Conservation (phyloP, 176 grass and related monocot species). For the Bothriochloa decipiens region DNA sequence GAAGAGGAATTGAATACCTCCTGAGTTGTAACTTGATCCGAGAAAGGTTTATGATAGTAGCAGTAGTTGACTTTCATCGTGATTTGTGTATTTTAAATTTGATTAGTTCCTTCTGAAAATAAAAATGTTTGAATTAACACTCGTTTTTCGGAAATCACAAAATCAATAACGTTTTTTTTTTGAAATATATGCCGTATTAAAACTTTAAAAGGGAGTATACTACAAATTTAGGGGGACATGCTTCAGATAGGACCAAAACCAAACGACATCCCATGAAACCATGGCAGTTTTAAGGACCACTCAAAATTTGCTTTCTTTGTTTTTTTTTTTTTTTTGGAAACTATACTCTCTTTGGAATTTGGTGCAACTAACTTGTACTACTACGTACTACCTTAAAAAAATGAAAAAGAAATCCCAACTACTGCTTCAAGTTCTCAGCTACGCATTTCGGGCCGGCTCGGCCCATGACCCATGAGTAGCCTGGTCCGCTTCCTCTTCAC, state of each 20-base stretch:
- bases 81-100: not conserved
- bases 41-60: not conserved
- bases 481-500: constrained; percentile 46
- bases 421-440: not conserved
- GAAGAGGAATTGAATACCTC: not conserved
- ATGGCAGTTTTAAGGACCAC: not conserved
- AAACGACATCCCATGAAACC: not conserved
- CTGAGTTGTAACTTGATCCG: not conserved
- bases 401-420: not conserved
- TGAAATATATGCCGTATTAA: too few species aligned
- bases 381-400: not conserved
- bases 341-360: not conserved
- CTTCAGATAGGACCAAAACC: not conserved
- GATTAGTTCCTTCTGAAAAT: not conserved
- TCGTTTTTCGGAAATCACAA: not conserved
- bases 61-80: constrained; percentile 10
- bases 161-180: not conserved
- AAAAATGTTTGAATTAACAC: not conserved
- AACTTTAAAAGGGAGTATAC: too few species aligned
- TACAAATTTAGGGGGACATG: too few species aligned
- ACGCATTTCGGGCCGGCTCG: constrained; percentile 2
- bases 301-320: not conserved
- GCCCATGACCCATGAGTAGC: constrained; percentile 50
- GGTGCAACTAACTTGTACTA: not conserved
- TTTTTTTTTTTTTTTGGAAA: too few species aligned